Percentiles rank a stretch among this genome's conserved stretches.
These are phyloP conservation scores for Phialocephala subalpina DNA, from an alignment of 2,329 filamentous ascomycete genomes.

Conservation along the genomic window DNA sequence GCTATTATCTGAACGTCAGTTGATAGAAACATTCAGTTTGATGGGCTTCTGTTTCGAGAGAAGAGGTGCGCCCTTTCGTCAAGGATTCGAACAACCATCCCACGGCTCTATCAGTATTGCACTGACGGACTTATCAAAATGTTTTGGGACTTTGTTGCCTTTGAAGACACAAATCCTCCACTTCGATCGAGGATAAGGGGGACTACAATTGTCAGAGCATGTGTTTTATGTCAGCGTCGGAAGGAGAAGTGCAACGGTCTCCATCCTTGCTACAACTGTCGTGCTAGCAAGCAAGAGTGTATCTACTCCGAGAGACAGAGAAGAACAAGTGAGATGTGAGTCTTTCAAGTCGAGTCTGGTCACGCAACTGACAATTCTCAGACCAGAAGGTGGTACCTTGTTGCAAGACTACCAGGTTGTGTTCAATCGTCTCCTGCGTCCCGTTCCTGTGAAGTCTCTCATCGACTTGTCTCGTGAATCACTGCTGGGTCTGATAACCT, in stretches of 20 bases:
- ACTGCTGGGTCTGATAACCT: background rate
- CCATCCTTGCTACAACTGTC: background rate
- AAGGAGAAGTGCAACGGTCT: background rate
- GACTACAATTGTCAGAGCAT: background rate
- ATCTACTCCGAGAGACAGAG: background rate
- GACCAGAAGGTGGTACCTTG: background rate
- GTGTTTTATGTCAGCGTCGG: background rate
- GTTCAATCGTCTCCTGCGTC: background rate
- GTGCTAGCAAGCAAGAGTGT: slow-evolving; percentile 2
- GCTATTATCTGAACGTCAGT: background rate
- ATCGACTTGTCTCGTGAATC: background rate
- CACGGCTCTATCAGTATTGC: no score
- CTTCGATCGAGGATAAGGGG: background rate
- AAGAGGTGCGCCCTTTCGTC: no score
- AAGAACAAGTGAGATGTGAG: background rate
- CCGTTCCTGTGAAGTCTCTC: background rate
- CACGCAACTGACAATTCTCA: background rate
- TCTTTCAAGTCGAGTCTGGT: background rate
- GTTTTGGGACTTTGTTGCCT: background rate
- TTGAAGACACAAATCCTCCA: background rate
- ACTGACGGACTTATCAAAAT: background rate
- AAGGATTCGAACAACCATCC: no score
- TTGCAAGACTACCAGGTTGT: background rate
- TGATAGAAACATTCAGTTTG: background rate
- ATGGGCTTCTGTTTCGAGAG: background rate